A percentile compares a stretch with the other conserved stretches of the same genome.
Evolutionary conservation across 805 yeast genomes (phyloP).

Genomic region (Candida morakotiae): DNA sequence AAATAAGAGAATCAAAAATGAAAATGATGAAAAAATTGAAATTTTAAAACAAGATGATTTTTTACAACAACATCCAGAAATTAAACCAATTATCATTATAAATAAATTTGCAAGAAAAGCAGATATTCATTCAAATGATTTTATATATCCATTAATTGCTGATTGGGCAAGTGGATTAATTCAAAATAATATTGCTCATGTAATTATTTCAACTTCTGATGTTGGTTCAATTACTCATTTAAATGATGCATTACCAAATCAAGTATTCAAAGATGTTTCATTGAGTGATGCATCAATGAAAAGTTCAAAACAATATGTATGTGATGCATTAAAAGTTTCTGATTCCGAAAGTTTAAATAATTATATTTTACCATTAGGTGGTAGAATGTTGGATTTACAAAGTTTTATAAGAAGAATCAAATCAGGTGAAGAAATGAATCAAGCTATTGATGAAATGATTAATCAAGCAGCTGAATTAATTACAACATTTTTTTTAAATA

Average conservation of each 20-base stretch:
- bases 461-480: slow-evolving; percentile 84
- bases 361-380: slow-evolving; percentile 78
- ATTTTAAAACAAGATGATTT: slow-evolving; percentile 70
- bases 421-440: slow-evolving; percentile 79
- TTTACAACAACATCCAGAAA: slow-evolving; percentile 79
- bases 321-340: slow-evolving; percentile 42
- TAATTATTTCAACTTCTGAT: slow-evolving; percentile 81
- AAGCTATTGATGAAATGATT: slow-evolving; percentile 76
- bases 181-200: slow-evolving; percentile 81
- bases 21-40: slow-evolving; percentile 18
- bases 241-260: slow-evolving; percentile 74
- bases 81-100: slow-evolving; percentile 80
- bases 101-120: slow-evolving; percentile 65
- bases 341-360: slow-evolving; percentile 43
- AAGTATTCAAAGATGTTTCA: slow-evolving; percentile 71
- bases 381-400: slow-evolving; percentile 91
- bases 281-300: slow-evolving; percentile 76
- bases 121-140: slow-evolving; percentile 45
- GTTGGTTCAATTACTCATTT: slow-evolving; percentile 69
- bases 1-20: slow-evolving; percentile 14
- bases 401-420: slow-evolving; percentile 82
- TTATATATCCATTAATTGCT: slow-evolving; percentile 68
- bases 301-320: slow-evolving; percentile 69
- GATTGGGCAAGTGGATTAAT: slow-evolving; percentile 86
- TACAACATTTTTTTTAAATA: slow-evolving; percentile 65